Conservation (phyloP, 2,329 filamentous ascomycete genomes). For the Aspergillus sp. region DNA sequence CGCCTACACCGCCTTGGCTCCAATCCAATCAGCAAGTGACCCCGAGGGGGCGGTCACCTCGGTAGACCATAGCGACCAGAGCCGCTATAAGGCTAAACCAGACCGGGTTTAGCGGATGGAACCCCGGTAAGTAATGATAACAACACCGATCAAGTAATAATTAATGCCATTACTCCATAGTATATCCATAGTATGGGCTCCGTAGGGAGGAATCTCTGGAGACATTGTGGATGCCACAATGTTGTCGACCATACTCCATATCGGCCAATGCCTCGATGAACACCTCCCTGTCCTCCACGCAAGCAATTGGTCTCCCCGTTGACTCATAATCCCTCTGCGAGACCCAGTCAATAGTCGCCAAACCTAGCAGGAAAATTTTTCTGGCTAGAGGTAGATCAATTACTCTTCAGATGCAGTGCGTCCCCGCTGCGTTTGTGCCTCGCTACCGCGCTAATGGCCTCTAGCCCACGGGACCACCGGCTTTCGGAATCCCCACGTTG, state of each 20-base stretch:
- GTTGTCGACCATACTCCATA: neutral
- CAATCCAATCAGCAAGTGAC: slow-evolving; percentile 8
- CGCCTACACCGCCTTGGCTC: slow-evolving; percentile 14
- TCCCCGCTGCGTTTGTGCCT: slow-evolving; percentile 1
- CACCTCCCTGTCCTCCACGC: too few species aligned
- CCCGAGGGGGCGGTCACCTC: neutral
- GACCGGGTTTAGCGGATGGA: neutral
- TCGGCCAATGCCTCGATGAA: neutral
- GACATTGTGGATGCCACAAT: neutral
- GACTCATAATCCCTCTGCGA: neutral
- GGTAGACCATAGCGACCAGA: neutral
- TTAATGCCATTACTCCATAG: neutral
- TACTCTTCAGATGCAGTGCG: slow-evolving; percentile 2
- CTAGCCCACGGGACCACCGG: slow-evolving; percentile 7
- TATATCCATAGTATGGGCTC: too few species aligned
- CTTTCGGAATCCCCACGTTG: slow-evolving; percentile 8
- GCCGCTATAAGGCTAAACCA: neutral
- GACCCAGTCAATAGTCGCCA: neutral
- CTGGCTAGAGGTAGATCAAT: slow-evolving; percentile 9
- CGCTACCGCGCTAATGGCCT: slow-evolving; percentile 11
- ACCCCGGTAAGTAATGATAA: neutral
- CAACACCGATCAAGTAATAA: neutral
- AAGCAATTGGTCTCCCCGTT: neutral
- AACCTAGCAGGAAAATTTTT: slow-evolving; percentile 7
- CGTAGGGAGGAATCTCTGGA: too few species aligned